Base-by-base conservation (phyloP, 495 filamentous ascomycete species). In the Oidiodendron maius region DNA sequence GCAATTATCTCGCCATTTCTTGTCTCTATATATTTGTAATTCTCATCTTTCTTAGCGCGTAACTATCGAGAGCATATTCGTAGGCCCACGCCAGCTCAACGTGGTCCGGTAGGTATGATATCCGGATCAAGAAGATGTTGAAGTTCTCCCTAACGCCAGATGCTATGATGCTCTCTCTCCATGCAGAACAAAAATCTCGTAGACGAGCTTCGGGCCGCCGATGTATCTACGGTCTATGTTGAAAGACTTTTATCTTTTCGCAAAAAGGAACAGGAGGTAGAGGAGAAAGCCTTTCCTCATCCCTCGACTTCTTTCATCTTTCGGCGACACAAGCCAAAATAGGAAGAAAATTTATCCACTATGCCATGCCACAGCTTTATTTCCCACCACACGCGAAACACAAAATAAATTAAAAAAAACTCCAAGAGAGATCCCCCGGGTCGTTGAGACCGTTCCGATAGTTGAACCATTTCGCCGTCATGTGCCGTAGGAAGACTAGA, bases 141-240 rank as follows among this genome's bases (percentile, higher is more conserved):
- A 61, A 61, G 46, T 61, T 61, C 58, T 57, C 58, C 58, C 16
- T 44, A 61, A 61, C 58, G 58, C 58, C 58, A 53, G 50, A 57
- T 57, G 54, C 51, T 44, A 55, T 58, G 56, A n/a, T n/a, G n/a
- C n/a, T n/a, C n/a, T n/a, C 56, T 59, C 56, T 53, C 48, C 50
- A 53, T 46, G 42, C 40, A 36, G 28, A 40, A 53, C 51, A 47
- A 44, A 45, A 49, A 35, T 44, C n/a, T n/a, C n/a, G 20, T 48
- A 17, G 23, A 22, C 40, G 40, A 50, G 52, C 44, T 28, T 37
- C 18, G 39, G 44, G 56, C 56, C 56, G 52, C 52, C 48, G n/a
- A n/a, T 53, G 9, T 61, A 50, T 61, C 54, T 57, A 61, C 58
- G 54, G 58, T 61, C 58, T 61, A 61, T 61, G 58, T 61, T 61